phyloP scores from a whole-genome alignment of 2,329 filamentous ascomycete genomes.

The Fonsecaea pedrosoi region DNA sequence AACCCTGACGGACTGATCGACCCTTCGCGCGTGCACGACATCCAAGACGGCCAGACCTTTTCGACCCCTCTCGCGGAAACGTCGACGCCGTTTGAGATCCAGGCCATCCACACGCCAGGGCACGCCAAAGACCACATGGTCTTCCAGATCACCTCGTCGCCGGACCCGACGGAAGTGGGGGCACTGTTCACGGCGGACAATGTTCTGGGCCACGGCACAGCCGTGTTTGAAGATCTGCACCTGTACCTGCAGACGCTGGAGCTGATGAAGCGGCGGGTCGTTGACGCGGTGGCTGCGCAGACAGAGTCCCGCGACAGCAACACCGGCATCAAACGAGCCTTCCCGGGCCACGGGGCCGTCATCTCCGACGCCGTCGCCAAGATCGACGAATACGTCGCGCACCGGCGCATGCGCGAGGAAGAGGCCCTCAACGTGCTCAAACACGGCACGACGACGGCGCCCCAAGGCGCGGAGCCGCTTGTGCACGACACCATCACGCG shows the following conservation, averaged over 20 bases:
- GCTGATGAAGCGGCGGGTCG: conserved; percentile 61
- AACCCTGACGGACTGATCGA: conserved; percentile 62
- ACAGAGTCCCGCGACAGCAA: not conserved
- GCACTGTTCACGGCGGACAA: conserved; percentile 91
- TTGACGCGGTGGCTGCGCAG: conserved; percentile 9
- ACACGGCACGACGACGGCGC: conserved; percentile 44
- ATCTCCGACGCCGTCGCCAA: conserved; percentile 74
- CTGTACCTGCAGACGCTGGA: conserved; percentile 73
- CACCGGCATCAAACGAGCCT: conserved; percentile 65
- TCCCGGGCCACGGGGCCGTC: conserved; percentile 86
- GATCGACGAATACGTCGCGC: conserved; percentile 81
- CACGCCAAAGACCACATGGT: conserved; percentile 85
- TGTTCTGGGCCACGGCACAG: conserved; percentile 83
- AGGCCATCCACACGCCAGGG: conserved; percentile 72
- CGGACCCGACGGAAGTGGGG: conserved; percentile 64
- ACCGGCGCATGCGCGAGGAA: conserved; percentile 78
- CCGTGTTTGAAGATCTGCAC: conserved; percentile 79
- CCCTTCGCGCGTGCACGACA: conserved; percentile 61
- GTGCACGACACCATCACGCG: conserved; percentile 40
- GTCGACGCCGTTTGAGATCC: conserved; percentile 64
- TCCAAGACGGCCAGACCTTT: conserved; percentile 44
- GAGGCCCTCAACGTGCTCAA: conserved; percentile 73
- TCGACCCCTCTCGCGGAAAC: conserved; percentile 48
- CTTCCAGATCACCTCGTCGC: conserved; percentile 66
- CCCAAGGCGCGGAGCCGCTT: conserved; percentile 20